Evolutionary conservation across 805 yeast species (phyloP), one percentile per base, ranked within the genome.

Genomic region (Ogataea naganishii): DNA sequence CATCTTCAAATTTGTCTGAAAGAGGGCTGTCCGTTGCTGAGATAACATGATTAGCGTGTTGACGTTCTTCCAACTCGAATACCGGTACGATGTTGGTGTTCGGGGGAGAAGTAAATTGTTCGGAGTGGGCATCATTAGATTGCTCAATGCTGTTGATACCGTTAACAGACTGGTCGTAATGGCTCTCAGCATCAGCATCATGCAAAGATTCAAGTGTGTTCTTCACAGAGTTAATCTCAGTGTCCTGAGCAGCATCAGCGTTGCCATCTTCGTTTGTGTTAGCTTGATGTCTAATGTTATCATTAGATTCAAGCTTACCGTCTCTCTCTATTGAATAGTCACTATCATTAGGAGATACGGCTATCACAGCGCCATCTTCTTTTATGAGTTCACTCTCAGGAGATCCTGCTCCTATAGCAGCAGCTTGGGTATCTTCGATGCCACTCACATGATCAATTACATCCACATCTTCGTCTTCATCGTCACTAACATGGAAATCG

Each of bases 401-500:
- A 14, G 14, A 14, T 23, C 25, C 11, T 23, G 14, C 25, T 16
- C 14, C 25, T 5, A 23, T 9, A 11, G 14, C 14, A 23, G 7
- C 14, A 15, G 13, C 24, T 10, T 23, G 10, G 11, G 14, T 23
- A 16, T 23, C 25, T 11, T 23, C 25, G 11, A 14, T 23, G 25
- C 8, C 25, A 8, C 14, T 16, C 7, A 14, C 38, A 22, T 27
- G 20, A 5, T 30, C 40, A 7, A 38, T 30, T 2, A 31, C 32
- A 4, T 23, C 31, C 15, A 40, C 43, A 3, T 36, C 44, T 3
- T 36, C 43, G 5, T 40, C 43, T 7, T 46, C 51, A n/a, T 43
- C 51, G 17, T 49, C 55, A 27, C 45, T 42, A 16, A 40, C 41
- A 12, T 36, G 40, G 32, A 49, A 49, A 7, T 38, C 43, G 29